Percentiles rank a stretch among this genome's conserved stretches.
Conservation (phyloP, 345 rosid species). For the Salix suchowensis region DNA sequence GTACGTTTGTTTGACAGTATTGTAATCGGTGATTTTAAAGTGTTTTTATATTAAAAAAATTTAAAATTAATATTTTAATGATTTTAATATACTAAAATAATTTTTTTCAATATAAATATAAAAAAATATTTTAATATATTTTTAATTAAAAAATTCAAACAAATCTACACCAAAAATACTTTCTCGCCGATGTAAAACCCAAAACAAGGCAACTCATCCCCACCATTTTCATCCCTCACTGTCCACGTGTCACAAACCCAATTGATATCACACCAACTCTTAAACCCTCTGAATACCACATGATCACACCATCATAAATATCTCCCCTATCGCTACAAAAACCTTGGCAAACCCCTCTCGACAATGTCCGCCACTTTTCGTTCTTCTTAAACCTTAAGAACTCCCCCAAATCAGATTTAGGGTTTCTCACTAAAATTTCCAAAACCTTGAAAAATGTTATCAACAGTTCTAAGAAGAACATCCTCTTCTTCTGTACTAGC, state of each 20-base stretch:
- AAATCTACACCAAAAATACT: no score
- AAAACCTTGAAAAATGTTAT: slow-evolving; percentile 34
- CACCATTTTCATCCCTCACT: background rate
- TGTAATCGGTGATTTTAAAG: no score
- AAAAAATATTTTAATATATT: no score
- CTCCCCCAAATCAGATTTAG: background rate
- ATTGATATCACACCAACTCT: background rate
- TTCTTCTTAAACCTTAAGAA: background rate
- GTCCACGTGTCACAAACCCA: background rate
- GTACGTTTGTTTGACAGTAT: no score
- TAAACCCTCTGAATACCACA: background rate
- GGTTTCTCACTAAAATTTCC: background rate
- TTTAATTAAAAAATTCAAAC: no score
- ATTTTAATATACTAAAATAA: no score
- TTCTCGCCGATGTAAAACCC: no score
- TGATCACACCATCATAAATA: background rate
- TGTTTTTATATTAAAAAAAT: no score
- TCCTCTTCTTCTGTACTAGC: slow-evolving; percentile 9
- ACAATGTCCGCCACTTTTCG: background rate
- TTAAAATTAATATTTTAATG: no score
- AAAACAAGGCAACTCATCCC: background rate
- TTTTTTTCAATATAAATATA: no score
- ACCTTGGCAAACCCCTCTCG: background rate
- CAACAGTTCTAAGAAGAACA: slow-evolving; percentile 38
- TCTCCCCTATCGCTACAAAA: background rate